These are phyloP conservation scores for Penicillium robsamsonii DNA, from an alignment of 495 filamentous ascomycete species.

Conservation along the genomic window DNA sequence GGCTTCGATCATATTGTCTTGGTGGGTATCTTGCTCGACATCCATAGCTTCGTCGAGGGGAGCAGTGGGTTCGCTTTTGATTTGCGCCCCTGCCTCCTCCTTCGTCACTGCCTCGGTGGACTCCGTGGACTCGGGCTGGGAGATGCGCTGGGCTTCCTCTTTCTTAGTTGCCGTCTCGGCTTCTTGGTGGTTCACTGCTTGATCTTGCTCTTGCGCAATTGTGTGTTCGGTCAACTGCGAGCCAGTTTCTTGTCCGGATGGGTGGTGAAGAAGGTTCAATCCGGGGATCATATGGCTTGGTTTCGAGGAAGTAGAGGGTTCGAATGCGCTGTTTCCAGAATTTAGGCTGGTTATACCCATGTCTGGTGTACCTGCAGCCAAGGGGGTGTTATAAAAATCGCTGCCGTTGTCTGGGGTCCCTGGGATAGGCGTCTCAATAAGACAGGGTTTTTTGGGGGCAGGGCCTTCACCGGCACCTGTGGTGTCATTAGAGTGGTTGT, in stretches of 20 bases:
- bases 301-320: conserved; percentile 15
- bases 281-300: conserved; percentile 38
- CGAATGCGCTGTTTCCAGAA: conserved; percentile 4
- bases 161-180: background rate
- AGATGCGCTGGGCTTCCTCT: background rate
- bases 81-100: conserved; percentile 13
- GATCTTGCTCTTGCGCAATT: conserved; percentile 9
- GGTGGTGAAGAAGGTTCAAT: conserved; percentile 37
- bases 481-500: conserved; percentile 17
- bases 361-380: conserved; percentile 29
- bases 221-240: conserved; percentile 11
- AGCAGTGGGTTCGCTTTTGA: conserved; percentile 1
- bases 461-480: conserved; percentile 21
- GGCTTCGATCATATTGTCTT: conserved; percentile 9
- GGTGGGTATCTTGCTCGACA: conserved; percentile 22
- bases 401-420: conserved; percentile 40
- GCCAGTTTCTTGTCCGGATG: conserved; percentile 18
- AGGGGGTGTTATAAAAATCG: conserved; percentile 45
- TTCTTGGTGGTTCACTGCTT: background rate
- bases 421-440: conserved; percentile 35
- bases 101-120: background rate
- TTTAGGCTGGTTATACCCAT: conserved; percentile 3
- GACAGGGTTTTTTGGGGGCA: conserved; percentile 24
- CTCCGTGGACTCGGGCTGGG: background rate
- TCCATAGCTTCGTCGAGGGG: conserved; percentile 34